phyloP scores from a whole-genome alignment of 2,329 filamentous ascomycete species.

The Trichoderma atrobrunneum region DNA sequence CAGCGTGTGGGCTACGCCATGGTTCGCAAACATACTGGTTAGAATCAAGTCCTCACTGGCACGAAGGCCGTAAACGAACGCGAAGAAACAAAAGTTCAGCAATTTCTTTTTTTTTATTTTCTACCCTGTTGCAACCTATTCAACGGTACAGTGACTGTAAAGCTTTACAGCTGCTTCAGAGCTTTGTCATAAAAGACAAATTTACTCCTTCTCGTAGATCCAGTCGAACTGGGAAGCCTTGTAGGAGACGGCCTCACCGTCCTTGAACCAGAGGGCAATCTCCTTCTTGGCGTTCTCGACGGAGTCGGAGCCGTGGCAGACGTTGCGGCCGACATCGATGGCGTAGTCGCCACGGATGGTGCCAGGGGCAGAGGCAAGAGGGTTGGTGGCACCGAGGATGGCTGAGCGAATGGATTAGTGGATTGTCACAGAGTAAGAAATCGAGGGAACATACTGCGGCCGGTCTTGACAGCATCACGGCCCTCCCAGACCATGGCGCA shows the following conservation, averaged over 20 bases:
- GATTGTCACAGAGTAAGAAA: neutral
- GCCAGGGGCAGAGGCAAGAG: slow-evolving; percentile 86
- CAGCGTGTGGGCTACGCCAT: slow-evolving; percentile 87
- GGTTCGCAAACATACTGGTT: slow-evolving; percentile 73
- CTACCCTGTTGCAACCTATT: slow-evolving; percentile 23
- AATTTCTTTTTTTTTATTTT: slow-evolving; percentile 28
- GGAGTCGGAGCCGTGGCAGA: slow-evolving; percentile 98
- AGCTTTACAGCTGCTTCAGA: neutral
- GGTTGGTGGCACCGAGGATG: slow-evolving; percentile 99
- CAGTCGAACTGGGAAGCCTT: slow-evolving; percentile 83
- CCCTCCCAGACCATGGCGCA: slow-evolving; percentile 99
- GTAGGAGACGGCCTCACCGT: slow-evolving; percentile 80
- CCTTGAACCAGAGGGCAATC: slow-evolving; percentile 97
- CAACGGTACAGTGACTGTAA: neutral
- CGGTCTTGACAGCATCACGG: slow-evolving; percentile 97
- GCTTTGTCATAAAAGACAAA: slow-evolving; percentile 13
- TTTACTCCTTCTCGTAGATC: slow-evolving; percentile 88
- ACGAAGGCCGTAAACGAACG: slow-evolving; percentile 26
- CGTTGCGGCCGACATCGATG: slow-evolving; percentile 84
- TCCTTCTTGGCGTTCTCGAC: slow-evolving; percentile 99
- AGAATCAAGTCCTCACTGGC: slow-evolving; percentile 34
- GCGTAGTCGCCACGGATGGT: slow-evolving; percentile 96
- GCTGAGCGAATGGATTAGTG: slow-evolving; percentile 42
- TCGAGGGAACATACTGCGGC: slow-evolving; percentile 64
- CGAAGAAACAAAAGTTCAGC: neutral